Conservation (phyloP, 139 green algal genomes). For the Pedinophyceae sp. region DNA sequence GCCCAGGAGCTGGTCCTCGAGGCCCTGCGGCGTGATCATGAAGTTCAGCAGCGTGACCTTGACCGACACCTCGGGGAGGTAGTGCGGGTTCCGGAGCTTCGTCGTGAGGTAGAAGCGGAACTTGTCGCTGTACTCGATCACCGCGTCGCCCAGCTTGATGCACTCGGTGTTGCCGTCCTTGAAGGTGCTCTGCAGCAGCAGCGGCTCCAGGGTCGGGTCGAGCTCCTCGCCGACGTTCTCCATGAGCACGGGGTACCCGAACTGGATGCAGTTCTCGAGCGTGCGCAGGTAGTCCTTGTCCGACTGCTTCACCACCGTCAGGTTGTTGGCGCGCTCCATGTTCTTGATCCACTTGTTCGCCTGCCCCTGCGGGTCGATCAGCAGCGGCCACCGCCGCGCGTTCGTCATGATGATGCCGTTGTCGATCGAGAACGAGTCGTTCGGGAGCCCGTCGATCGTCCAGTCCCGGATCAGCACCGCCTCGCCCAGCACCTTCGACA, state of each 20-base stretch:
- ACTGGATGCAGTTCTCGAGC: constrained; percentile 65
- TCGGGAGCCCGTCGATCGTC: constrained; percentile 66
- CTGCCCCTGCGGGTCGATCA: constrained; percentile 71
- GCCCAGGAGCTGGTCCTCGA: constrained; percentile 67
- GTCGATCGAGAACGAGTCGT: constrained; percentile 64
- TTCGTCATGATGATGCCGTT: constrained; percentile 63
- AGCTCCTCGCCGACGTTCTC: constrained; percentile 65
- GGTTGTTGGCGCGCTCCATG: constrained; percentile 51
- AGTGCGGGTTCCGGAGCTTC: constrained; percentile 74
- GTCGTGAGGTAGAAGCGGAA: constrained; percentile 83
- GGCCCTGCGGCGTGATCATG: constrained; percentile 60
- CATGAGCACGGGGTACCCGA: constrained; percentile 61
- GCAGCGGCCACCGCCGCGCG: constrained; percentile 55
- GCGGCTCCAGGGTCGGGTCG: constrained; percentile 58
- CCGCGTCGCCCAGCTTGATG: constrained; percentile 54
- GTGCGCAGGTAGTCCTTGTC: constrained; percentile 56
- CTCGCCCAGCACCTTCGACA: constrained; percentile 38
- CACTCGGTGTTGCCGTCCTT: constrained; percentile 37
- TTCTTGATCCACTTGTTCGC: constrained; percentile 69
- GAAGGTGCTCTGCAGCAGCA: constrained; percentile 58
- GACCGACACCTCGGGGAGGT: constrained; percentile 56
- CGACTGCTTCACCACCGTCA: constrained; percentile 59
- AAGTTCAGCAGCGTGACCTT: constrained; percentile 76
- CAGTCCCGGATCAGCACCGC: constrained; percentile 61
- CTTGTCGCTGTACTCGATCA: constrained; percentile 52